These are phyloP conservation scores for Citrullus amarus DNA, from an alignment of 306 rosid species.

Conservation along the genomic window DNA sequence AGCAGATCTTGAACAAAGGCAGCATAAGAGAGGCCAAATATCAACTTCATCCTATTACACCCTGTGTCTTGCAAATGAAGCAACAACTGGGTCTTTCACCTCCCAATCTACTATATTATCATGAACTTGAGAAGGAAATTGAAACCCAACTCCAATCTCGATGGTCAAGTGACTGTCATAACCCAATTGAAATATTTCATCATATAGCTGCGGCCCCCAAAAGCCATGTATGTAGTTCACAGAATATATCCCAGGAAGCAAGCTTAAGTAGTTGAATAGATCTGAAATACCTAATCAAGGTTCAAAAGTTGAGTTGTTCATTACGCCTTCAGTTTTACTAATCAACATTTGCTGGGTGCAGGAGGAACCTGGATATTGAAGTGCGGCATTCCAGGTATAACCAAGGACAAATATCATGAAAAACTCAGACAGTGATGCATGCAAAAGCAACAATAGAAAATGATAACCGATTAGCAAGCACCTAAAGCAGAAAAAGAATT, in stretches of 20 bases:
- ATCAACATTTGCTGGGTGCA: conserved; percentile 41
- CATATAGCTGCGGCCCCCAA: neutral
- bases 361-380: conserved; percentile 67
- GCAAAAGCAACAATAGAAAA: conserved; percentile 13
- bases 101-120: neutral
- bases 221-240: conserved; percentile 21
- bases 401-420: neutral
- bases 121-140: neutral
- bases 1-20: neutral
- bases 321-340: conserved; percentile 25
- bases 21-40: neutral
- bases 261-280: conserved; percentile 26
- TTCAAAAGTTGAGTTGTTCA: conserved; percentile 24
- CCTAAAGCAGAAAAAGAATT: neutral
- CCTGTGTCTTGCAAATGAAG: neutral
- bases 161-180: neutral
- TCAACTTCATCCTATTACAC: neutral
- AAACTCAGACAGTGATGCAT: conserved; percentile 15
- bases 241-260: conserved; percentile 24
- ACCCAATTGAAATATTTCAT: neutral
- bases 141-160: neutral
- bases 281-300: conserved; percentile 28
- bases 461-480: neutral
- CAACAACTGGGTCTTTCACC: neutral
- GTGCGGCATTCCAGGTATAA: conserved; percentile 43